Conservation (phyloP, 441 rosid species). For the Adansonia rubrostipa region DNA sequence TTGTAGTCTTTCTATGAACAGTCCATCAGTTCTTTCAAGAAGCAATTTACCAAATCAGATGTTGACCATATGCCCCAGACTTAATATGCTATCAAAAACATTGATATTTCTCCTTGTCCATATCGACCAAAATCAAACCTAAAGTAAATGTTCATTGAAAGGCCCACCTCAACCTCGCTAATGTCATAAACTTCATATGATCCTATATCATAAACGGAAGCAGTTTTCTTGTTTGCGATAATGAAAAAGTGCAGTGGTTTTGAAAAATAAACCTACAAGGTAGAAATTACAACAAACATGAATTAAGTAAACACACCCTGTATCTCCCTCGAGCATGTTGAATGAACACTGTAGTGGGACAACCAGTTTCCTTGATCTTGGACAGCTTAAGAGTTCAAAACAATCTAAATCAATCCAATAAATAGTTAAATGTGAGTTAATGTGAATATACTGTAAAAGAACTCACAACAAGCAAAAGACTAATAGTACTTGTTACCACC, state of each 20-base stretch:
- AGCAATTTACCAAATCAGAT: neutral
- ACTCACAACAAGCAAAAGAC: neutral
- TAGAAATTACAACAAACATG: neutral
- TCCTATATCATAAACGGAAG: neutral
- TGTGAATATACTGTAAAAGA: slow-evolving; percentile 13
- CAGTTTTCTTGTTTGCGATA: neutral
- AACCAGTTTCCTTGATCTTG: slow-evolving; percentile 52
- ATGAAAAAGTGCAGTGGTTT: neutral
- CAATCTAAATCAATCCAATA: slow-evolving; percentile 43
- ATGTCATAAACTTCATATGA: neutral
- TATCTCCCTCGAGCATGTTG: slow-evolving; percentile 97
- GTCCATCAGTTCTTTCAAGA: slow-evolving; percentile 3
- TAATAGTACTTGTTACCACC: slow-evolving; percentile 44
- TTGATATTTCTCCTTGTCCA: neutral
- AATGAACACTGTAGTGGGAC: slow-evolving; percentile 74
- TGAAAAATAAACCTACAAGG: neutral
- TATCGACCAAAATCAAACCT: neutral
- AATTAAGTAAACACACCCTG: slow-evolving; percentile 57
- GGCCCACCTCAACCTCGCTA: neutral
- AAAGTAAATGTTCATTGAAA: neutral
- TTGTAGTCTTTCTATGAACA: neutral
- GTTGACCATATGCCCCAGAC: neutral
- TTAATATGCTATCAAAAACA: neutral
- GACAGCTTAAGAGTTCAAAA: slow-evolving; percentile 46
- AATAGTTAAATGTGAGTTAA: neutral